Base-by-base conservation (phyloP, 768 basidiomycete genomes). In the Harrya chromipes region DNA sequence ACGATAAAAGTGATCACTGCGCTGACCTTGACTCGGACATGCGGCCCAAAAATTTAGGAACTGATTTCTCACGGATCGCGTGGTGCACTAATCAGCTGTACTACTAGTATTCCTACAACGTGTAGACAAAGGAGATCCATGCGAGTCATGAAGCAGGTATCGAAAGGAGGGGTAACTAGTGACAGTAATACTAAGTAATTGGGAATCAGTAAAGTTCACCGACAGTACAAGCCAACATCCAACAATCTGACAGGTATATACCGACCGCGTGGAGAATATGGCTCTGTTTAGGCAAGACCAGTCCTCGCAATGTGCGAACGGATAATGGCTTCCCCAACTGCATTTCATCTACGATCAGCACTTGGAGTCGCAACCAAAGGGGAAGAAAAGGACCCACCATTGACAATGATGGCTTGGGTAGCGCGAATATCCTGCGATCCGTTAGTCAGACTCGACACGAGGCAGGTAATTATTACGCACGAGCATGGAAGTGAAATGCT, bases 401-500 rank as follows among this genome's bases (percentile, higher is more conserved):
- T 80, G 14, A 79, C 71, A 50, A 87, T 83, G 46, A 87, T 83
- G 24, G 70, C 74, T 52, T 84, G 84, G 13, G 84, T 85, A 5
- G 83, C 82, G 56, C 78, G 75, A 49, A 84, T 78, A 56, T 87
- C 84, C 84, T 85, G 55, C 21, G 9, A 41, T 49, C 44, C 17
- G 43, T 48, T 34, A 42, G 41, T 45, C 21, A 24, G 21, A 34
- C 36, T 20, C 14, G 36, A 21, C 12, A 41, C n/a, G 26, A 5
- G 26, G 33, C 27, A 41, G 60, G 43, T 52, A 24, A 38, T 26
- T 11, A 26, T 38, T 26, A 60, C 73, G 46, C 29, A 85, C 84
- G 54, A 86, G 74, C 83, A 85, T 85, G 20, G 82, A 81, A 13
- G 81, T 84, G 52, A 84, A 85, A 63, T 86, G 85, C 84, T 86